Evolutionary conservation across 2,329 filamentous ascomycete species (phyloP), one percentile per base, ranked within the genome.

Genomic region (Colletotrichum cereale): DNA sequence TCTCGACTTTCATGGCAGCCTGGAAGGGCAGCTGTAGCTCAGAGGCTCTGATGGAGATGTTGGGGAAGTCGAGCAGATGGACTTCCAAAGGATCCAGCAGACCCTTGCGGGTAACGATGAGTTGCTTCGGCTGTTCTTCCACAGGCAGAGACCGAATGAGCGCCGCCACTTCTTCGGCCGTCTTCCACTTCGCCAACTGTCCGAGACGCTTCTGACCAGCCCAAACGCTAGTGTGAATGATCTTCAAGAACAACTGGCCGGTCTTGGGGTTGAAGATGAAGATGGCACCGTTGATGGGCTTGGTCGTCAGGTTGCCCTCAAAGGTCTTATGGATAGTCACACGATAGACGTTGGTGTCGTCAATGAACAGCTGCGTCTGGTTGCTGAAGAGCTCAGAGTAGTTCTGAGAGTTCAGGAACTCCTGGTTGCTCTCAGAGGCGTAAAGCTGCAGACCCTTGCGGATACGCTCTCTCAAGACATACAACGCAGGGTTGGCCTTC

Each of bases 181-280:
- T 99, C 88, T 99, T 99, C 96, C 96, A 99, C 81, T 99, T 99
- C 57, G 96, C 96, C 75, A 99, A 85, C 82, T 99, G 96, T 75
- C 97, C 97, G 40, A 99, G 90, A 93, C 96, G 97, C 83, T 99
- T 99, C 84, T 99, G 96, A 66, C 96, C 96, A 62, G 96, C 96
- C 96, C 96, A 99, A 36, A 99, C 97, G 79, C 95, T 98, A 1
- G 96, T 99, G 83, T 99, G 97, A 75, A 99, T 99, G 77, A 99
- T 98, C 88, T 99, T 99, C 79, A 99, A 84, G 90, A 99, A 99
- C 48, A 99, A 84, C 79, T 99, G 96, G 62, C 96, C 96, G 63
- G 96, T 99, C 70, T 96, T 91, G n/a, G 97, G 96, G 81, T 99
- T 99, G 89, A 99, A 98, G 80, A 99, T 99, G 86, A 99, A 99